Evolutionary conservation across 2,329 filamentous ascomycete genomes (phyloP).

Genomic region (Aspergillus brasiliensis): DNA sequence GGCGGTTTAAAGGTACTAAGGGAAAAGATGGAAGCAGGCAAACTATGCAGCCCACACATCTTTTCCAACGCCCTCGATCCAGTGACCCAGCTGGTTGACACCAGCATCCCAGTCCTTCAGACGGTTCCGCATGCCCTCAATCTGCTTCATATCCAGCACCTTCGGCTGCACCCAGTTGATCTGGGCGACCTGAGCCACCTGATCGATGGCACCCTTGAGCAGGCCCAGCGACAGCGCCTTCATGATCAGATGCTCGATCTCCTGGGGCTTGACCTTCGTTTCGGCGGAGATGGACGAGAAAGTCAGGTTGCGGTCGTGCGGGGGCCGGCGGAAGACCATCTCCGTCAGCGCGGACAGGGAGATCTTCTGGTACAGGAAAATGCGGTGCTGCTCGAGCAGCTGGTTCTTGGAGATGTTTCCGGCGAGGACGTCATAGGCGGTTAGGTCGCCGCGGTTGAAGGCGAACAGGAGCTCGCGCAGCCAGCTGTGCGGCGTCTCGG

Average conservation of each 20-base stretch:
- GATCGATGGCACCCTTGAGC: conserved; percentile 88
- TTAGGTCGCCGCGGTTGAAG: conserved; percentile 93
- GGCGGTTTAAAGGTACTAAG: conserved; percentile 9
- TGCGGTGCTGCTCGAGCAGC: conserved; percentile 75
- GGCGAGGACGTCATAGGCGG: conserved; percentile 79
- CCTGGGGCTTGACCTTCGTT: conserved; percentile 85
- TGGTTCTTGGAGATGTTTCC: conserved; percentile 78
- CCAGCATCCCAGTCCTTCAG: conserved; percentile 94
- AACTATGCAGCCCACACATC: conserved; percentile 93
- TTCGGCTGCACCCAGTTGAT: conserved; percentile 99
- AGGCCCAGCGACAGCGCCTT: conserved; percentile 95
- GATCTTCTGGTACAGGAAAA: conserved; percentile 94
- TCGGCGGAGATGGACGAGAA: conserved; percentile 86
- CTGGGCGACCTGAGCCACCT: conserved; percentile 89
- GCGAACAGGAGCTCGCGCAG: conserved; percentile 93
- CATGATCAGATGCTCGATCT: conserved; percentile 99
- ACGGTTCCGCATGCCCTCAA: conserved; percentile 84
- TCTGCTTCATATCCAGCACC: conserved; percentile 93
- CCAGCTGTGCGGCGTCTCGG: conserved; percentile 76
- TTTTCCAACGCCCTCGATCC: conserved; percentile 91
- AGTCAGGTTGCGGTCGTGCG: conserved; percentile 92
- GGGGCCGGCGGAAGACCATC: conserved; percentile 91
- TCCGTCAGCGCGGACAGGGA: conserved; percentile 95
- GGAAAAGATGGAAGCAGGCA: conserved; percentile 8
- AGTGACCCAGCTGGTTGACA: conserved; percentile 93